Conservation (phyloP, 208 protist genomes). For the Leishmania turanica region DNA sequence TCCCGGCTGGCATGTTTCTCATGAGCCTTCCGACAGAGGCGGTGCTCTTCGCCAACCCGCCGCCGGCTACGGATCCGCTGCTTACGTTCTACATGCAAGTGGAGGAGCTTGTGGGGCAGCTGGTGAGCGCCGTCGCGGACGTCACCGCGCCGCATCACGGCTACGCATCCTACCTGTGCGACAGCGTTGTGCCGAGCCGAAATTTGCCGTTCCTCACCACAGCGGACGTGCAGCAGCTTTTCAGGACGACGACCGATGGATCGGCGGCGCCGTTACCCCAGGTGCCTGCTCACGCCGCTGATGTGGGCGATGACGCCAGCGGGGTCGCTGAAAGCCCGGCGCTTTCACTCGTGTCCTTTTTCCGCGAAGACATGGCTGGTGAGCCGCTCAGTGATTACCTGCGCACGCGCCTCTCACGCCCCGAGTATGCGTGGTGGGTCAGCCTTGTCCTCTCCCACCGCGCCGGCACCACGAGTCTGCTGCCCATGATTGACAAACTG, state of each 20-base stretch:
- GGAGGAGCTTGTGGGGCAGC: slow-evolving; percentile 76
- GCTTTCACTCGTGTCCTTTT: slow-evolving; percentile 61
- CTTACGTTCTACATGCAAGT: slow-evolving; percentile 76
- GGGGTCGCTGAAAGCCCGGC: slow-evolving; percentile 39
- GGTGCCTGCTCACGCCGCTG: background rate
- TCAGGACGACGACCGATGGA: slow-evolving; percentile 9
- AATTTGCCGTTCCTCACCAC: slow-evolving; percentile 77
- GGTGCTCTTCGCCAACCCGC: slow-evolving; percentile 68
- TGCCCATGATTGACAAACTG: slow-evolving; percentile 85
- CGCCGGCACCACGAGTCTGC: slow-evolving; percentile 53
- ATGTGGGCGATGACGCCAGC: background rate
- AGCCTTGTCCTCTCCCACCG: slow-evolving; percentile 79
- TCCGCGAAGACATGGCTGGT: slow-evolving; percentile 62
- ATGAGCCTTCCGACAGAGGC: slow-evolving; percentile 74
- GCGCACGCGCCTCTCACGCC: slow-evolving; percentile 39
- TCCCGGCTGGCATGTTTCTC: slow-evolving; percentile 79
- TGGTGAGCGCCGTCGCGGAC: slow-evolving; percentile 53
- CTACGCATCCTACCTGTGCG: slow-evolving; percentile 76
- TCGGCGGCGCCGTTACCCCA: background rate
- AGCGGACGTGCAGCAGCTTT: slow-evolving; percentile 35
- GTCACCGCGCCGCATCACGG: slow-evolving; percentile 47
- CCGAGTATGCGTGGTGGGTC: slow-evolving; percentile 82
- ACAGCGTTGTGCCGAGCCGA: slow-evolving; percentile 62
- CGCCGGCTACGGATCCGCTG: slow-evolving; percentile 49
- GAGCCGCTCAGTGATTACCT: slow-evolving; percentile 60